Evolutionary conservation across 2,329 filamentous ascomycete species (phyloP).

Genomic region (Phaeomoniella chlamydospora): DNA sequence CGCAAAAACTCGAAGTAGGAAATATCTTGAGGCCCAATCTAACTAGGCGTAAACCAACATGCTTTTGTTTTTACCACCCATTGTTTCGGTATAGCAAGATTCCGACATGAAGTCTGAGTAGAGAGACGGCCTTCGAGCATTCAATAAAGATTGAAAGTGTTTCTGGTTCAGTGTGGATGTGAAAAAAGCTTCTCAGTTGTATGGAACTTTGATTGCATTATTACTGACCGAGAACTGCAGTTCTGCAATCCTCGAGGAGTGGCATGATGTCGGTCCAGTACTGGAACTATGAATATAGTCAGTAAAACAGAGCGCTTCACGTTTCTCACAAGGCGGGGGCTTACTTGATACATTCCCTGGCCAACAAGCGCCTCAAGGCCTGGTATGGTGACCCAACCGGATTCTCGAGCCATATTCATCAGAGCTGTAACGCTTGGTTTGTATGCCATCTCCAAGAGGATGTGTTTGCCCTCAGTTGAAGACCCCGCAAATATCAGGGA

Average conservation of each 20-base stretch:
- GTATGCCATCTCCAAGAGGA: conserved; percentile 92
- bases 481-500: conserved; percentile 30
- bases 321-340: no score
- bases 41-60: no score
- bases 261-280: conserved; percentile 74
- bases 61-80: no score
- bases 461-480: conserved; percentile 22
- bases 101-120: no score
- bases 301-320: neutral
- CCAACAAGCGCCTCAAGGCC: conserved; percentile 80
- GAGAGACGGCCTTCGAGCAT: no score
- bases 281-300: conserved; percentile 38
- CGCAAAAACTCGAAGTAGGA: no score
- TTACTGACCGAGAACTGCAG: neutral
- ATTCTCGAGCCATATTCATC: conserved; percentile 67
- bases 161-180: no score
- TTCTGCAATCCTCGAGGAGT: conserved; percentile 53
- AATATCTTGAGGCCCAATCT: no score
- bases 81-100: no score
- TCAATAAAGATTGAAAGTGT: no score
- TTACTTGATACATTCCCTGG: conserved; percentile 61
- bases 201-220: no score
- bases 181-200: no score
- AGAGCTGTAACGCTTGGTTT: conserved; percentile 71
- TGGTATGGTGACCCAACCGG: conserved; percentile 69